Evolutionary conservation across 176 grass and related monocot species (phyloP).

Genomic region (Avena eriantha): DNA sequence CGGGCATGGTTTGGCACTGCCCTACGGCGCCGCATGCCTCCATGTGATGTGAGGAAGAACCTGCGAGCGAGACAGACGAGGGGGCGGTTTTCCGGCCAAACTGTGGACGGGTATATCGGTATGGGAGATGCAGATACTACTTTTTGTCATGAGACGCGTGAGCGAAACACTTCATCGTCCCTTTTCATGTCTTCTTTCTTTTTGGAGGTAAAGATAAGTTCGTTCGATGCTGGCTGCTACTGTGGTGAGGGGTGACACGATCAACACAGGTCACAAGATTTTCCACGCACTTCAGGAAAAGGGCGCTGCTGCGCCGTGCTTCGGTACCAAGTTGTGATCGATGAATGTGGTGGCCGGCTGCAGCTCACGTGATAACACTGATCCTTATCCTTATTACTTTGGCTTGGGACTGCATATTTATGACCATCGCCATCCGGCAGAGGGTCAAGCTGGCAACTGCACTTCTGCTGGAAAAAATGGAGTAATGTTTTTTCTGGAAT

Average conservation of each 20-base stretch:
- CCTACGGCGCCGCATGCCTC: not conserved
- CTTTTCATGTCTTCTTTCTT: conserved; percentile 12
- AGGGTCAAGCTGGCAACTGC: conserved; percentile 17
- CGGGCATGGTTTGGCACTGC: not conserved
- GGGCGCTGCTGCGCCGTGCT: not conserved
- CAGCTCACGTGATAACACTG: conserved; percentile 43
- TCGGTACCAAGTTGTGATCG: not conserved
- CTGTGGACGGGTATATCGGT: conserved; percentile 15
- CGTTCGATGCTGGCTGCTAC: conserved; percentile 20
- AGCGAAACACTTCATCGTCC: conserved; percentile 23
- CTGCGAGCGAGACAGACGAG: not conserved
- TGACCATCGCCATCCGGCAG: not conserved
- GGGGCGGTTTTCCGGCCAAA: conserved; percentile 37
- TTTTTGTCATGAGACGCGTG: conserved; percentile 7
- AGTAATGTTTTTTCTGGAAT: too few relatives aligned
- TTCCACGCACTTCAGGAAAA: not conserved
- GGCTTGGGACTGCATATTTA: conserved; percentile 11
- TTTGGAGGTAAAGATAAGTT: not conserved
- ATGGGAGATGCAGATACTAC: not conserved
- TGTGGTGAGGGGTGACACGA: not conserved
- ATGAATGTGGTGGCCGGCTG: not conserved
- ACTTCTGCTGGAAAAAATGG: not conserved
- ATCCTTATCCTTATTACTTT: conserved; percentile 46
- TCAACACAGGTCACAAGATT: conserved; percentile 41
- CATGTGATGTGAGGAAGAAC: conserved; percentile 44